Percentiles rank a stretch among this genome's conserved stretches.
Conservation (phyloP, 1,284 basidiomycete genomes). For the Rhodotorula glutinis region DNA sequence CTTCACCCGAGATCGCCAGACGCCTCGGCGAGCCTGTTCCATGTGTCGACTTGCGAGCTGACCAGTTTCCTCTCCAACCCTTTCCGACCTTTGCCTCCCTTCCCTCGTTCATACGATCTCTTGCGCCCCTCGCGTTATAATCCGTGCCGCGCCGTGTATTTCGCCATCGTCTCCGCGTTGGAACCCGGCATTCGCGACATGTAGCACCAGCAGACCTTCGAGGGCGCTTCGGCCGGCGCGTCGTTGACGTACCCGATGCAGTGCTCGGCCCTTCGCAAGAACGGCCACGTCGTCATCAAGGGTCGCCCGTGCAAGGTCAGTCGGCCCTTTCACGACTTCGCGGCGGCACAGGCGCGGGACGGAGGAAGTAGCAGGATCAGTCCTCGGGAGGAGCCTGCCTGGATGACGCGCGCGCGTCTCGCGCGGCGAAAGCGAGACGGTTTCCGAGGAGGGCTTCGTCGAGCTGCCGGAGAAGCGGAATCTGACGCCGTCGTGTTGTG, state of each 20-base stretch:
- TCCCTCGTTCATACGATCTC: neutral
- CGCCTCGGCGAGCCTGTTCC: neutral
- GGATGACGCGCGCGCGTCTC: neutral
- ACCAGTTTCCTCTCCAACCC: neutral
- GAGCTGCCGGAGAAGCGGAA: neutral
- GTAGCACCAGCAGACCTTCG: slow-evolving; percentile 81
- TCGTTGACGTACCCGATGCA: slow-evolving; percentile 69
- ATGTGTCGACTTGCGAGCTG: neutral
- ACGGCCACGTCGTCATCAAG: slow-evolving; percentile 97
- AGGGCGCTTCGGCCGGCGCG: slow-evolving; percentile 75
- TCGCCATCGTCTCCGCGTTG: too few species aligned
- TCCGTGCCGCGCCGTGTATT: neutral
- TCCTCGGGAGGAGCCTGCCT: too few species aligned
- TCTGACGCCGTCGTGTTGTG: too few species aligned
- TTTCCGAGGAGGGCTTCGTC: neutral
- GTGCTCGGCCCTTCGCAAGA: slow-evolving; percentile 88
- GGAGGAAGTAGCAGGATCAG: too few species aligned
- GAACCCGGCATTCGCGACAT: slow-evolving; percentile 47
- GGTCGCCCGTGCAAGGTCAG: slow-evolving; percentile 85
- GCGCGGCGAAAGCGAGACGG: neutral
- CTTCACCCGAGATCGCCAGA: neutral
- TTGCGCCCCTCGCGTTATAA: neutral
- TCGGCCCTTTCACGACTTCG: neutral
- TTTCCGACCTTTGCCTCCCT: neutral
- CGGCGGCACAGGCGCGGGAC: neutral